Evolutionary conservation across 371 early-diverging fungal genomes (phyloP), one percentile per base, ranked within the genome.

Genomic region (Apophysomyces variabilis): DNA sequence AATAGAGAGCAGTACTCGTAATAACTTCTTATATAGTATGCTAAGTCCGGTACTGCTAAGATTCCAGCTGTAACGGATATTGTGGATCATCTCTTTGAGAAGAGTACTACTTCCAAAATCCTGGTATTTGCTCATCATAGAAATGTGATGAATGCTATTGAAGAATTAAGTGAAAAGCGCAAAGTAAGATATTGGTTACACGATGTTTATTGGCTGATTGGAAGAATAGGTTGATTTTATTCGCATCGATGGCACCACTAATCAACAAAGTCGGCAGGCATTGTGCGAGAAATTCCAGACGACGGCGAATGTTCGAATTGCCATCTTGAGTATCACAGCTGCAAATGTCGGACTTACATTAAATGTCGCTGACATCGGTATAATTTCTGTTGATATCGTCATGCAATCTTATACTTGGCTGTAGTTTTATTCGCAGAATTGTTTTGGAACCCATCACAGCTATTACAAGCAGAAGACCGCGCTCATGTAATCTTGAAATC

Each of bases 341-440:
- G 82, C 83, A 14, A 81, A 78, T 41, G 82, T 85, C 7, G 91
- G 91, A 7, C 65, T 91, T 36, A 89, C 85, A 8, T 71, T 91
- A n/a, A 76, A 75, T 38, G 78, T 75, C 21, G 91, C 85, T 0
- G 84, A 80, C 65, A 45, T 74, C 7, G 90, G 73, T 75, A 60
- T 45, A 16, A 45, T 45, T 37, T 6, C 44, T 14, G 16, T 5
- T 56, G 11, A 14, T 11, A 14, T 26, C 9, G 9, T 16, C 21
- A 50, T 9, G 21, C 57, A 38, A 36, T 21, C 13, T 43, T 61
- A 56, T 18, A 18, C 43, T n/a, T 45, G 32, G 32, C 32, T 36
- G 7, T 18, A 74, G 84, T 89, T 4, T 60, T 90, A 32, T 90
- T 90, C 77, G 87, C 89, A 37, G 91, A 91, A 66, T 68, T 91